Conservation (phyloP, 208 protist species). For the Leishmania turanica region DNA sequence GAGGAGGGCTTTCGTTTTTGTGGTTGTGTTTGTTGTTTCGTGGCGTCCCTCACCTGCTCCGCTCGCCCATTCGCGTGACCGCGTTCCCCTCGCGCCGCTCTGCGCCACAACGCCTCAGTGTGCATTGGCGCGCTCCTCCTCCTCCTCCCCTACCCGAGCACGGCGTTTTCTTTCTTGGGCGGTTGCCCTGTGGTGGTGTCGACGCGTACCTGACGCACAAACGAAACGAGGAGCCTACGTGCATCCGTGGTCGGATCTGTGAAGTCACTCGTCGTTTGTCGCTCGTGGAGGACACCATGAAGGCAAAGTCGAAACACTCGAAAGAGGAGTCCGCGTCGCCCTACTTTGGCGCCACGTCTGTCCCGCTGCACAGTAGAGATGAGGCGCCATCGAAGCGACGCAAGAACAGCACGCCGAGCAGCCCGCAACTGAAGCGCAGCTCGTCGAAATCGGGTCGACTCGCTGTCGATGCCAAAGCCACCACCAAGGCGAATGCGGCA, state of each 20-base stretch:
- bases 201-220: background rate
- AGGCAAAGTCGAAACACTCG: background rate
- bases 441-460: background rate
- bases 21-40: background rate
- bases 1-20: too few relatives aligned
- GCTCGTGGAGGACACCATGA: background rate
- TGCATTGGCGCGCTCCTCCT: background rate
- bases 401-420: background rate
- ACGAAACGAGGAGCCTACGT: background rate
- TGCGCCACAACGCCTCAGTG: background rate
- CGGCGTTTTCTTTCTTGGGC: background rate
- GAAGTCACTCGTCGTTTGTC: background rate
- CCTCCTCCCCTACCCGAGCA: background rate
- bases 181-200: background rate
- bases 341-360: background rate
- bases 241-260: background rate
- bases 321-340: background rate
- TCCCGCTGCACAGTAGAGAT: background rate
- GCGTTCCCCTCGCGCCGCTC: background rate
- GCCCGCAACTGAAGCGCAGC: background rate
- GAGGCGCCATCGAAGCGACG: background rate
- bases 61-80: background rate
- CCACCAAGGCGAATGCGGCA: background rate
- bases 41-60: background rate
- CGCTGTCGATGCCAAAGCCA: background rate